These are phyloP conservation scores for Metschnikowia reukaufii DNA, from an alignment of 805 yeast species.

Conservation along the genomic window DNA sequence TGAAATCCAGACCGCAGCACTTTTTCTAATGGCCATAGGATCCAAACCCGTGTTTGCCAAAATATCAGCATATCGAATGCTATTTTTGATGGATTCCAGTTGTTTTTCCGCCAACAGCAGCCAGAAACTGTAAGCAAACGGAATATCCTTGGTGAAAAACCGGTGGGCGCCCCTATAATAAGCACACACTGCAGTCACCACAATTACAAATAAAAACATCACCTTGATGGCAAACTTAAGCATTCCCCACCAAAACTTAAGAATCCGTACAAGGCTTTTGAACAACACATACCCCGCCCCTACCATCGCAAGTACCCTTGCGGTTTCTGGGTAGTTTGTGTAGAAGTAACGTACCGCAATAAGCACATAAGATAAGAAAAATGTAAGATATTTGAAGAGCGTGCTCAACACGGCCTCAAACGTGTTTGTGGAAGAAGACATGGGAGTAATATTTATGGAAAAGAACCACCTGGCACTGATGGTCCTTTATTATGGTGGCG, in stretches of 20 bases:
- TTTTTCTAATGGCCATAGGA: constrained; percentile 3
- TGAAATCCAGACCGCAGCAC: constrained; percentile 8
- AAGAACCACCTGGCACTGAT: not conserved
- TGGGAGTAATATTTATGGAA: not conserved
- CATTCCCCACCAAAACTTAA: constrained; percentile 16
- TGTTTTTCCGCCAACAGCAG: constrained; percentile 11
- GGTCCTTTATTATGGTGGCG: not conserved
- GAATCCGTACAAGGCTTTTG: constrained; percentile 9
- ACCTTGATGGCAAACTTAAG: constrained; percentile 10
- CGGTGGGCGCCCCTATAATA: constrained; percentile 15
- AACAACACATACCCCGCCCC: constrained; percentile 12
- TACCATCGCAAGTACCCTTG: constrained; percentile 5
- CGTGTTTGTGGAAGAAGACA: constrained; percentile 6
- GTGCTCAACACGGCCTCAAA: constrained; percentile 6
- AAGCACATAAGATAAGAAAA: constrained; percentile 4
- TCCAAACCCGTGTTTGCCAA: constrained; percentile 4
- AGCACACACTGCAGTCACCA: constrained; percentile 1
- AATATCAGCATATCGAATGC: constrained; percentile 1
- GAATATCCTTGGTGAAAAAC: constrained; percentile 13
- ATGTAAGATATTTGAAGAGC: not conserved
- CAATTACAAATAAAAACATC: constrained; percentile 1
- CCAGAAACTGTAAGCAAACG: constrained; percentile 7
- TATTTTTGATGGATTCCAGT: not conserved
- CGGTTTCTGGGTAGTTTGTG: constrained; percentile 11
- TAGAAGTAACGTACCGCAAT: constrained; percentile 7